These are phyloP conservation scores for Trichoderma harzianum DNA, from an alignment of 2,329 filamentous ascomycete genomes.

Conservation along the genomic window DNA sequence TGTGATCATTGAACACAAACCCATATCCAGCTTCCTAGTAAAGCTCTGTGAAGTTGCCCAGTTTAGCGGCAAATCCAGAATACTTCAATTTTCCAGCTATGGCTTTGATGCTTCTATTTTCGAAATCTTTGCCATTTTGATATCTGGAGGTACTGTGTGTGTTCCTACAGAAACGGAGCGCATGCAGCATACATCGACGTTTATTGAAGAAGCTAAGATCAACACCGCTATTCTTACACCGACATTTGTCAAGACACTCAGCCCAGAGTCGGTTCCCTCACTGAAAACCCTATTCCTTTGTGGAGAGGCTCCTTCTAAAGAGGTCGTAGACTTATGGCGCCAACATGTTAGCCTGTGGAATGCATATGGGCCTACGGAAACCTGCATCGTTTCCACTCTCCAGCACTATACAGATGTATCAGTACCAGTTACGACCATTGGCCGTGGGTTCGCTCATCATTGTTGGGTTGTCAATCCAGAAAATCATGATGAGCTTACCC, in stretches of 20 bases:
- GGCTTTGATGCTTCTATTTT: conserved; percentile 15
- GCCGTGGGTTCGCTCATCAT: background rate
- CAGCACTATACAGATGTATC: background rate
- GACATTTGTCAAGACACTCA: conserved; percentile 4
- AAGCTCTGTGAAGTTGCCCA: background rate
- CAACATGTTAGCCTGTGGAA: conserved; percentile 11
- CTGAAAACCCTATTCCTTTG: conserved; percentile 15
- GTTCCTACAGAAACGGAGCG: conserved; percentile 1
- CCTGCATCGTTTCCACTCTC: background rate
- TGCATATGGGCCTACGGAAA: conserved; percentile 29
- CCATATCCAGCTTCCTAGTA: background rate
- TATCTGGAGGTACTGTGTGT: conserved; percentile 7
- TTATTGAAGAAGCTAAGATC: background rate
- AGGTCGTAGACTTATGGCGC: conserved; percentile 17
- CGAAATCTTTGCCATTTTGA: conserved; percentile 8
- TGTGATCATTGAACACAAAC: background rate
- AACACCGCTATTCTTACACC: conserved; percentile 19
- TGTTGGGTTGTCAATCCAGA: conserved; percentile 23
- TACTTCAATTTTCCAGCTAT: conserved; percentile 19
- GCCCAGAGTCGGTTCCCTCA: background rate
- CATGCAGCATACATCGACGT: background rate
- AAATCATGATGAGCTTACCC: conserved; percentile 21
- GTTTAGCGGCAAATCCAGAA: background rate
- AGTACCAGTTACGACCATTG: background rate
- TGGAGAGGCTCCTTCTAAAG: conserved; percentile 32